Evolutionary conservation across 768 basidiomycete genomes (phyloP), one percentile per base, ranked within the genome.

Genomic region (Artomyces pyxidatus): DNA sequence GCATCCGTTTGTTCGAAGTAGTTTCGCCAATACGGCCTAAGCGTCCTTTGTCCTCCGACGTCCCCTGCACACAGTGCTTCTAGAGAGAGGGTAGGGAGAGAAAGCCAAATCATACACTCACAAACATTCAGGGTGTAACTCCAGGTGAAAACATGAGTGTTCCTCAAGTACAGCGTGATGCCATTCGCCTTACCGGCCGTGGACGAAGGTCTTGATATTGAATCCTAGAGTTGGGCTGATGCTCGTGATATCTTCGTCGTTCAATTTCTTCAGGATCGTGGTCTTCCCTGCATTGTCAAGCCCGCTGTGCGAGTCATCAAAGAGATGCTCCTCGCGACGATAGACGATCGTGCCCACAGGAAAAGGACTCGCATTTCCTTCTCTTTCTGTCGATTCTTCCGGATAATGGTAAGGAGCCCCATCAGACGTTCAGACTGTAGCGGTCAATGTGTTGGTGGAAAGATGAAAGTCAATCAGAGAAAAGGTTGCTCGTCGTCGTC

Each of bases 1-100:
- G 88, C 95, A 67, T 98, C 96, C 9, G 96, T 98, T 67, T 93
- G 90, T 67, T 99, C 96, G 58, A 98, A 98, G 69, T 98, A 98
- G 66, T 98, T 99, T 22, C 91, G 74, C 96, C 96, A 99, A 65
- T 98, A 98, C 6, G 96, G 95, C 26, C 96, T 79, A 45, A 99
- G 81, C 0, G 91, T 94, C 49, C 85, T 81, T 65, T 99, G 96
- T 21, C 96, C 95, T 29, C 96, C 96, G 29, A 98, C 92, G 64
- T 99, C 96, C 96, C 95, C 94, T 42, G 38, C 27, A 11, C 23
- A 4, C 17, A 47, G 43, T 50, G 45, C 22, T 40, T 39, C 25
- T 9, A 37, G 47, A 27, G 35, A 30, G 3, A 43, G 16, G 6
- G 17, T 14, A 19, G 42, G 25, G 11, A 17, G 19, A 19, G 35